Evolutionary conservation across 768 basidiomycete genomes (phyloP), one percentile per base, ranked within the genome.

Genomic region (Suillus tomentosus): DNA sequence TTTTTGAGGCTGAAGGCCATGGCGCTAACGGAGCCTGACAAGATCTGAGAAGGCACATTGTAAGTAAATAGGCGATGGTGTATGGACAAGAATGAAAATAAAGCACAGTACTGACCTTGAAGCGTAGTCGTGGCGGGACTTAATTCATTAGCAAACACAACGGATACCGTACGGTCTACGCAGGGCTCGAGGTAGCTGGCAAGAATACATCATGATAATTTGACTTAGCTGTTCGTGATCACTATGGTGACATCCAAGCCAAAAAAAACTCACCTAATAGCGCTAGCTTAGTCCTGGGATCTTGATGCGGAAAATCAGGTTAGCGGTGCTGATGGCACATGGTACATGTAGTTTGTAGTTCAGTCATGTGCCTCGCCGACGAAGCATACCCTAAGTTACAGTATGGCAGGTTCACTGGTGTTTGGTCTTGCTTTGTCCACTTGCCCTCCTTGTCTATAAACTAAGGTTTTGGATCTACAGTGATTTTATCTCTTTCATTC

Each of bases 1-100:
- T 78, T 76, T 62, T 75, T 77, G 70, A 83, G 75, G 70, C 80
- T 80, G 73, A 81, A 77, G 3, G 74, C 67, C 84, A 83, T 84
- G 54, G 60, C 54, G 60, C 50, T 62, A 51, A 54, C 10, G 39
- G 13, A 50, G 13, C 22, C 22, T 47, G n/a, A 11, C 22, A 39
- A 42, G 24, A 17, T 11, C 57, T 42, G 24, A n/a, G 53, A 42
- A 42, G 22, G 15, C 27, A 37, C 22, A 24, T 57, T 27, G 15
- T 34, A 34, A 34, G 53, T 34, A 13, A 31, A 27, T 31, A 19
- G 5, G 31, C 34, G 31, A 34, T 53, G 51, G 19, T 53, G 50
- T 57, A 15, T 14, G 17, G 15, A 24, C 22, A 58, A 40, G 22
- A 39, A 8, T 57, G 55, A 39, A 56, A 39, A 56, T 14, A 24